Base-by-base conservation (phyloP, 805 yeast genomes). In the Yarrowia sp. region DNA sequence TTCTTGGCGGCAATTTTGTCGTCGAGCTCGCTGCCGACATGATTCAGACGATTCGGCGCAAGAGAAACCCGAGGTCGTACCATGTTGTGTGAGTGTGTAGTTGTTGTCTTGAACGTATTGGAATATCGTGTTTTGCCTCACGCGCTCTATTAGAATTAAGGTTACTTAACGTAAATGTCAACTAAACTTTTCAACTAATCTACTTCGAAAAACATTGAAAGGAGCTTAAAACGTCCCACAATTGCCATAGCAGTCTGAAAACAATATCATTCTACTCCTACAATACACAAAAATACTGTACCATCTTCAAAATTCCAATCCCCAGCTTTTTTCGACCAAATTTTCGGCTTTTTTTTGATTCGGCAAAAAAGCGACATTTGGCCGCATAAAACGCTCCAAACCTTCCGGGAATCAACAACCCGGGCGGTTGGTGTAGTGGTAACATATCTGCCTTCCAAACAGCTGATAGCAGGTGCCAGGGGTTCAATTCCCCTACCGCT, bases 1-100 rank as follows among this genome's bases (percentile, higher is more conserved):
- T 54, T 54, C 22, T 54, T 54, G 35, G 44, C 46, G 8, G 26
- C 61, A 16, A 54, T 54, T 3, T 54, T 54, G 21, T 36, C 44
- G 19, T 54, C 61, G 14, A 54, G 33, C 40, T 54, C 61, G 19
- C 24, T 54, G 17, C 46, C 33, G 11, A 14, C 43, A 19, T 54
- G 44, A 33, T 54, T 36, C 22, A 54, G 33, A 7, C 61, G 61
- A 12, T 38, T 38, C 6, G 61, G 61, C 12, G 61, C 61, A 4
- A 54, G 61, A 4, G 61, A 54, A 5, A 54, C 61, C 16, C 61
- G 38, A 9, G 61, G 61, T n/a, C 61, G 44, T n/a, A 51, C 59
- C 59, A 51, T 51, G 56, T 21, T 48, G 54, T 41, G 28, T 41
- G 24, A n/a, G n/a, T n/a, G n/a, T n/a, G n/a, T n/a, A n/a, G n/a